phyloP scores from a whole-genome alignment of 257 asterid species.

The Agastache rugosa region DNA sequence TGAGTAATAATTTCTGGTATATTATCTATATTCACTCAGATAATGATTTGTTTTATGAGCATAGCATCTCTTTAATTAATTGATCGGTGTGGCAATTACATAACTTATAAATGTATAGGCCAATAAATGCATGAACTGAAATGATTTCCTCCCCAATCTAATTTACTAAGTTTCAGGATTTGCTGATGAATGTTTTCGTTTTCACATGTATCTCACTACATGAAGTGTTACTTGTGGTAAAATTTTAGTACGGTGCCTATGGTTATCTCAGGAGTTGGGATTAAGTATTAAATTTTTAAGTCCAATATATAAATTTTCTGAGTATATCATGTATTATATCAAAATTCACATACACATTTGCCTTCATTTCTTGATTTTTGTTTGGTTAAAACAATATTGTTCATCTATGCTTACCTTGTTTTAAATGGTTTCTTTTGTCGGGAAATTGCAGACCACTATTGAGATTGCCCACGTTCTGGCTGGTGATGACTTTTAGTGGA shows the following conservation, averaged over 20 bases:
- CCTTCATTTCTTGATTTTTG: conserved; percentile 7
- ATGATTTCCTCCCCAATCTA: background rate
- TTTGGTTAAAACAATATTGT: background rate
- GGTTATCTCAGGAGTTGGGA: no score
- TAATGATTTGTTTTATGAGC: background rate
- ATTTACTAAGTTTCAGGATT: no score
- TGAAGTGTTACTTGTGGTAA: no score
- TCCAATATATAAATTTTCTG: no score
- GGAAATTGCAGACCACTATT: conserved; percentile 69
- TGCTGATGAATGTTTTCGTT: no score
- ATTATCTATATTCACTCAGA: conserved; percentile 17
- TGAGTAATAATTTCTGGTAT: conserved; percentile 49
- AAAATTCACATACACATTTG: background rate
- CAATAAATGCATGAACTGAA: no score
- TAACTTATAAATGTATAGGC: no score
- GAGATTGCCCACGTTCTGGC: conserved; percentile 79
- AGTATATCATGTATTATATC: background rate
- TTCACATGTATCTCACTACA: no score
- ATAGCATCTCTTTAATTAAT: conserved; percentile 7
- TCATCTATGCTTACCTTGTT: conserved; percentile 47
- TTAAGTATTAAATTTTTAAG: no score
- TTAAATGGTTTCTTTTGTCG: conserved; percentile 46
- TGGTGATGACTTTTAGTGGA: conserved; percentile 87
- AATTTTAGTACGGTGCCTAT: no score
- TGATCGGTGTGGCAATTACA: background rate